A percentile compares a stretch with the other conserved stretches of the same genome.
These are phyloP conservation scores for Teunomyces lycoperdinae DNA, from an alignment of 805 yeast genomes.

Conservation along the genomic window DNA sequence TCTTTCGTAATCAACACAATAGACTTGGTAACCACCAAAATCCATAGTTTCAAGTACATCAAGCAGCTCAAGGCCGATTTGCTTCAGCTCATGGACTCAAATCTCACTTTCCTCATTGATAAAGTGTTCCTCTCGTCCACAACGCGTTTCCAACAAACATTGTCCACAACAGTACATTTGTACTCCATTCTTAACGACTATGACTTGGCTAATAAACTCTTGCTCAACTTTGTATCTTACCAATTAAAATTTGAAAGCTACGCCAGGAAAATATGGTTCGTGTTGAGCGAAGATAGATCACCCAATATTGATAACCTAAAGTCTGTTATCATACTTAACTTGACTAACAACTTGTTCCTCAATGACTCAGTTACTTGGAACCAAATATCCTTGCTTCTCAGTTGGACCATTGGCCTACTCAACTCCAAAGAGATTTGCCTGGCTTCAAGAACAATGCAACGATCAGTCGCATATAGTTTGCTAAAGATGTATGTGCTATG, in stretches of 20 bases:
- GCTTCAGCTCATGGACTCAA: conserved; percentile 15
- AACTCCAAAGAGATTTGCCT: conserved; percentile 3
- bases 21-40: conserved; percentile 25
- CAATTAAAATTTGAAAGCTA: conserved; percentile 29
- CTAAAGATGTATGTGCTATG: conserved; percentile 24
- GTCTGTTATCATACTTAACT: conserved; percentile 29
- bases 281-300: conserved; percentile 12
- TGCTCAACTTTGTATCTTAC: conserved; percentile 17
- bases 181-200: conserved; percentile 36
- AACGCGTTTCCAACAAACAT: conserved; percentile 3
- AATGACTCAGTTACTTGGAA: conserved; percentile 24
- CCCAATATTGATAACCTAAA: conserved; percentile 20
- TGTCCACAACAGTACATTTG: conserved; percentile 24
- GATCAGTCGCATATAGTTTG: conserved; percentile 17
- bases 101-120: conserved; percentile 13
- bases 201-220: conserved; percentile 29
- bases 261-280: conserved; percentile 31
- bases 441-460: conserved; percentile 1
- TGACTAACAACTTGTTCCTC: conserved; percentile 26
- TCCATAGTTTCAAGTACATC: conserved; percentile 27
- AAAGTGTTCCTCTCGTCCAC: conserved; percentile 5
- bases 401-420: conserved; percentile 24
- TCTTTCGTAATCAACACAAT: conserved; percentile 33
- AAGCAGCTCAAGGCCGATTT: conserved; percentile 18
- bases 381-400: conserved; percentile 21